phyloP scores from a whole-genome alignment of 805 yeast species.

The Starmerella apis region DNA sequence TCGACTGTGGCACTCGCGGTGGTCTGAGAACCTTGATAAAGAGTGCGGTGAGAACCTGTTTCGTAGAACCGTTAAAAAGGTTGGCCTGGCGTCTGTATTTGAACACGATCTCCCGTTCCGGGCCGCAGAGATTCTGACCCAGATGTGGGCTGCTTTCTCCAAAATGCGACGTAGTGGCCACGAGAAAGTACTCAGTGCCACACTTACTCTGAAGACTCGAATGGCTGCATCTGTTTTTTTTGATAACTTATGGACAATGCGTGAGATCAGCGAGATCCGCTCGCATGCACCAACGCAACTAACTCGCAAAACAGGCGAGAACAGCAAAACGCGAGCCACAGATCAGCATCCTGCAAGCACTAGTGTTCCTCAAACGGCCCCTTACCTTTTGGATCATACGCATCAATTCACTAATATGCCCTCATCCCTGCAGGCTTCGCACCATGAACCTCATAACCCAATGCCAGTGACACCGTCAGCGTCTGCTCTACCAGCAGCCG shows the following conservation, averaged over 20 bases:
- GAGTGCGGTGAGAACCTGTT: constrained; percentile 57
- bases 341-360: neutral
- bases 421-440: neutral
- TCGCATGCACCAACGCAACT: constrained; percentile 32
- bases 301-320: constrained; percentile 9
- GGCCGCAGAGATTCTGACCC: constrained; percentile 86
- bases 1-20: constrained; percentile 64
- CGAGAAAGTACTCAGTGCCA: constrained; percentile 27
- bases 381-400: too few species aligned
- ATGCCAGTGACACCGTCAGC: neutral
- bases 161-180: constrained; percentile 41
- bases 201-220: constrained; percentile 53
- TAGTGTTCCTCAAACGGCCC: neutral
- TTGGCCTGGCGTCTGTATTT: constrained; percentile 70
- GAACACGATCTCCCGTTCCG: constrained; percentile 90
- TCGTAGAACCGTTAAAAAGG: constrained; percentile 33
- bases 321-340: neutral
- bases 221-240: constrained; percentile 90
- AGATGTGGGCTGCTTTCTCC: constrained; percentile 81
- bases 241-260: constrained; percentile 73
- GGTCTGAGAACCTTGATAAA: constrained; percentile 55
- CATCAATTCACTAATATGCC: neutral
- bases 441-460: neutral
- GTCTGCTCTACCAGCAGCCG: neutral
- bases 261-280: constrained; percentile 77